phyloP scores from a whole-genome alignment of 306 rosid species.

The Vigna unguiculata region DNA sequence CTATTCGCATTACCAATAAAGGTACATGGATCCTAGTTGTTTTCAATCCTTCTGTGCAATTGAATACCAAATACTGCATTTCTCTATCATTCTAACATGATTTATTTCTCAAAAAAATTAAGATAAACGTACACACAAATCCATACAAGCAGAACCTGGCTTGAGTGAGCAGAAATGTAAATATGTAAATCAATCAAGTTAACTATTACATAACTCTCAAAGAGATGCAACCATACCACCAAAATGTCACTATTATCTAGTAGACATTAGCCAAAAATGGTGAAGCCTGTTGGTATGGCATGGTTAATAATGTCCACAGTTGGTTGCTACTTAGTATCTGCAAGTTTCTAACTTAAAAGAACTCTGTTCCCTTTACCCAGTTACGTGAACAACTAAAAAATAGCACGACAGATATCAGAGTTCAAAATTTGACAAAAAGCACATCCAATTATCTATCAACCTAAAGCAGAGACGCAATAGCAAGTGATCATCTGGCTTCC shows the following conservation, averaged over 20 bases:
- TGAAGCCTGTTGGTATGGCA: neutral
- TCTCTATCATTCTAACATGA: neutral
- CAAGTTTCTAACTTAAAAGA: neutral
- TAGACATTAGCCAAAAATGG: slow-evolving; percentile 1
- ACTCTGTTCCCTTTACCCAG: slow-evolving; percentile 16
- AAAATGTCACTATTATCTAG: neutral
- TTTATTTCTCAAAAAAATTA: neutral
- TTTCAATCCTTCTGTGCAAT: neutral
- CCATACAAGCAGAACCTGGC: slow-evolving; percentile 1
- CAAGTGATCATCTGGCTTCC: neutral
- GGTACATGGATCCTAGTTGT: neutral
- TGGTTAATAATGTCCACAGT: neutral
- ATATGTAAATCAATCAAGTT: neutral
- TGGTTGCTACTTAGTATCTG: neutral
- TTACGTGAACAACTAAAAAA: slow-evolving; percentile 8
- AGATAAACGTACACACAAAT: neutral
- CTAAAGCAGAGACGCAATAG: slow-evolving; percentile 24
- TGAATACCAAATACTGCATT: slow-evolving; percentile 7
- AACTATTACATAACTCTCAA: neutral
- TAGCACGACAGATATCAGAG: slow-evolving; percentile 6
- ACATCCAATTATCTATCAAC: slow-evolving; percentile 25
- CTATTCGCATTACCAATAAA: neutral
- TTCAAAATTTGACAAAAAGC: slow-evolving; percentile 15
- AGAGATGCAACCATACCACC: slow-evolving; percentile 1
- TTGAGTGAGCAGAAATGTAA: slow-evolving; percentile 8